Percentiles rank a stretch among this genome's conserved stretches.
phyloP scores from a whole-genome alignment of 2,329 filamentous ascomycete species.

The Thelonectria rubi region DNA sequence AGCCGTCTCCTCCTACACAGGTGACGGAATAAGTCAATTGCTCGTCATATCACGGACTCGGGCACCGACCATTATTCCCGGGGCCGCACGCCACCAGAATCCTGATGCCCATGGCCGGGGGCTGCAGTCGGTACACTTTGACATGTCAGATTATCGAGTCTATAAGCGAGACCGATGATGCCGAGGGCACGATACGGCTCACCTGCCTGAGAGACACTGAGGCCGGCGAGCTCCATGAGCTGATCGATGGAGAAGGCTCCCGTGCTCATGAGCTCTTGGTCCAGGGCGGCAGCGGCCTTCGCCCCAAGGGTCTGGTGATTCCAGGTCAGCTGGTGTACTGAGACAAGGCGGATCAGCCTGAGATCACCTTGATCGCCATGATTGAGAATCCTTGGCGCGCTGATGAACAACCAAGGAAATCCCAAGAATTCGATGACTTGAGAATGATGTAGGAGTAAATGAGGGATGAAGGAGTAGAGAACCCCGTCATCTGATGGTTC shows the following conservation, averaged over 20 bases:
- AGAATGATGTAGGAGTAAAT: slow-evolving; percentile 5
- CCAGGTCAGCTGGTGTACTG: slow-evolving; percentile 2
- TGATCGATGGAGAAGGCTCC: slow-evolving; percentile 94
- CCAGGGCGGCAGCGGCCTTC: slow-evolving; percentile 86
- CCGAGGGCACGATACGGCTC: slow-evolving; percentile 33
- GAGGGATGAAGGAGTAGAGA: too few relatives aligned
- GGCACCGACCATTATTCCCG: slow-evolving; percentile 70
- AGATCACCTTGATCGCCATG: slow-evolving; percentile 48
- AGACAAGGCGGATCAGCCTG: slow-evolving; percentile 18
- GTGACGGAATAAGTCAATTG: slow-evolving; percentile 1
- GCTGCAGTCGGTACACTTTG: slow-evolving; percentile 84
- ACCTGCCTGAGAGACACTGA: slow-evolving; percentile 93
- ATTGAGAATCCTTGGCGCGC: slow-evolving; percentile 3
- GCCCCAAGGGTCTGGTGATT: slow-evolving; percentile 77
- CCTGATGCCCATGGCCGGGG: slow-evolving; percentile 72
- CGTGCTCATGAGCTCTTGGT: slow-evolving; percentile 91
- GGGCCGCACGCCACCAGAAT: slow-evolving; percentile 93
- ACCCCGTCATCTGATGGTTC: not conserved
- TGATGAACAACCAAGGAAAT: not conserved
- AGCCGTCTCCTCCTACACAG: slow-evolving; percentile 83
- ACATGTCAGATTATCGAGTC: slow-evolving; percentile 8
- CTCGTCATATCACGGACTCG: not conserved
- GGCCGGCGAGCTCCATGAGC: slow-evolving; percentile 93
- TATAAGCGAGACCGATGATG: not conserved
- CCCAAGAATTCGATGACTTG: not conserved